A percentile compares a stretch with the other conserved stretches of the same genome.
phyloP scores from a whole-genome alignment of 2,329 filamentous ascomycete species.

The Aspergillaceae sp. region DNA sequence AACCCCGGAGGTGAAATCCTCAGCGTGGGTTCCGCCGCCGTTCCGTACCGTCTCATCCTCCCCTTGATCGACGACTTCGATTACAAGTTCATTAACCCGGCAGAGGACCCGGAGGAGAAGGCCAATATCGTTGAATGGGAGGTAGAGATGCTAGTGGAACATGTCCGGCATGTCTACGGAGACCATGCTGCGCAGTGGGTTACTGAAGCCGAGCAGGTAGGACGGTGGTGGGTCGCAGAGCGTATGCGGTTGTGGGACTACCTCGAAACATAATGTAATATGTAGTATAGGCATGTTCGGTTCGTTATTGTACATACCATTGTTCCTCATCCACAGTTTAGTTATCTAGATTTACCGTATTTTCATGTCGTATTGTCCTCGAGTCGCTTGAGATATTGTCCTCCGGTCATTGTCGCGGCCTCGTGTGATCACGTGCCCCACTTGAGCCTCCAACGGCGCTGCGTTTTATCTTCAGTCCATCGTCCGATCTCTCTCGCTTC shows the following conservation, averaged over 20 bases:
- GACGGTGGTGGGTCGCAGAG: slow-evolving; percentile 34
- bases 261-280: neutral
- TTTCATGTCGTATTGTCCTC: neutral
- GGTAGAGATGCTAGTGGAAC: slow-evolving; percentile 17
- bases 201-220: slow-evolving; percentile 27
- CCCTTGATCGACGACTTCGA: slow-evolving; percentile 65
- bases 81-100: slow-evolving; percentile 29
- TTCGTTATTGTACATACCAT: too few species aligned
- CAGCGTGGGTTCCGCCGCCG: slow-evolving; percentile 64
- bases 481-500: neutral
- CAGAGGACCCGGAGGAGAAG: slow-evolving; percentile 27
- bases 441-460: neutral
- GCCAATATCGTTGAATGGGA: slow-evolving; percentile 26
- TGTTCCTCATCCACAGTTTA: too few species aligned
- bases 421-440: neutral
- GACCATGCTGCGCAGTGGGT: slow-evolving; percentile 30
- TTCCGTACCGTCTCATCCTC: slow-evolving; percentile 62
- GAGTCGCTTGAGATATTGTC: neutral
- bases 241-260: slow-evolving; percentile 8
- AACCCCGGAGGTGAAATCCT: slow-evolving; percentile 41
- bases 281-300: too few species aligned
- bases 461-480: neutral
- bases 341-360: too few species aligned
- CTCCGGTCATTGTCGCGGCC: neutral
- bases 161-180: slow-evolving; percentile 19